A percentile compares a stretch with the other conserved stretches of the same genome.
Evolutionary conservation across 2,329 filamentous ascomycete species (phyloP).

Genomic region (Ceratocystis huliohia): DNA sequence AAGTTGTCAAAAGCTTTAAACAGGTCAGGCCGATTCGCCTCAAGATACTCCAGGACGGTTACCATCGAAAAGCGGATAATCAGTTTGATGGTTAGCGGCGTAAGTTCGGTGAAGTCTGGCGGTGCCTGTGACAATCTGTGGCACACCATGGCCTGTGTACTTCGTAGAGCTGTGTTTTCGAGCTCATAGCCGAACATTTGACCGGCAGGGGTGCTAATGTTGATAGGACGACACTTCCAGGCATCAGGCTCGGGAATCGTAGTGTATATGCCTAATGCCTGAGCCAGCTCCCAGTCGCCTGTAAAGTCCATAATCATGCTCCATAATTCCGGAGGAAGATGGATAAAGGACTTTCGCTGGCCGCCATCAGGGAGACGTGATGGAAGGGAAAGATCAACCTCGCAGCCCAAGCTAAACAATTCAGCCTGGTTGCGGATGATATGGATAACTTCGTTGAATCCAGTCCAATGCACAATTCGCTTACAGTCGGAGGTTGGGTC

Average conservation of each 20-base stretch:
- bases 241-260: constrained; percentile 58
- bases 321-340: constrained; percentile 77
- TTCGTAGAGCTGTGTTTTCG: constrained; percentile 72
- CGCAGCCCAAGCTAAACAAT: constrained; percentile 58
- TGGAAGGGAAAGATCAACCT: constrained; percentile 40
- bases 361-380: constrained; percentile 30
- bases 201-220: background rate
- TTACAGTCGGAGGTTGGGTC: constrained; percentile 40
- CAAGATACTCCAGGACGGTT: constrained; percentile 58
- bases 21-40: constrained; percentile 52
- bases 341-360: constrained; percentile 28
- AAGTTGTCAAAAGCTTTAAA: constrained; percentile 77
- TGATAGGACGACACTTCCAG: constrained; percentile 57
- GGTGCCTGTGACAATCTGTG: constrained; percentile 59
- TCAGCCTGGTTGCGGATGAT: constrained; percentile 68
- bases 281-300: constrained; percentile 82
- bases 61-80: constrained; percentile 85
- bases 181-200: constrained; percentile 59
- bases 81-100: constrained; percentile 69
- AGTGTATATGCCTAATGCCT: constrained; percentile 67
- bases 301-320: constrained; percentile 73
- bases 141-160: constrained; percentile 57
- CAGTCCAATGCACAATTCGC: constrained; percentile 47
- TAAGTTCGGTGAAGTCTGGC: constrained; percentile 57
- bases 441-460: constrained; percentile 57